Evolutionary conservation across 441 rosid genomes (phyloP), one percentile per base, ranked within the genome.

Genomic region (Macaranga tanarius): DNA sequence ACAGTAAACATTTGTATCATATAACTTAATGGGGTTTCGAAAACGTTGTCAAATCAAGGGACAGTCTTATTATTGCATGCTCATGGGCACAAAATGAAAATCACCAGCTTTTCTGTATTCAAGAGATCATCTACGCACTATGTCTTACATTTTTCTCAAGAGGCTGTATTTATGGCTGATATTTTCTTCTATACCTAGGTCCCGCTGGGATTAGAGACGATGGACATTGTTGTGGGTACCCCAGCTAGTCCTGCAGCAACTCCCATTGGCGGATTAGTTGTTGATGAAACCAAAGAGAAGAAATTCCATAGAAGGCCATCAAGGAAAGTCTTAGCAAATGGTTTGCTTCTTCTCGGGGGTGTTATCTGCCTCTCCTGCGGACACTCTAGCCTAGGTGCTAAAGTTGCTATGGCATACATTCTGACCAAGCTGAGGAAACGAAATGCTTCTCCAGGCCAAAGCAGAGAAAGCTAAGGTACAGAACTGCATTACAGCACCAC

Each of bases 271-370:
- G 83, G 79, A 70, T 44, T 23, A 26, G 66, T 62, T 59, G 13
- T 64, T 44, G 72, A 54, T 52, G 81, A 78, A 67, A 69, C 67
- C 52, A 79, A 73, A 73, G 76, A 76, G 60, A 84, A 73, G 81
- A 86, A 70, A 79, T 54, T 86, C 50, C 64, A 69, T 66, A 82
- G 86, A 79, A 82, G 72, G 77, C 96, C 97, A 20, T 86, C 97
- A 31, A 85, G 74, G 86, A 90, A 88, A 76, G 62, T 80, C 47
- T 70, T 95, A 23, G 88, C 89, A 12, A 90, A 90, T 31, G 79
- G 97, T 77, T 64, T 89, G 87, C 84, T 95, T 68, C 82, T 95
- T 64, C 75, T 90, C 20, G 98, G 98, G 50, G 96, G 96, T 42
- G 83, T 83, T 16, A 77, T 95, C 71, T 95, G 89, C 79, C 81